Base-by-base conservation (phyloP, 495 filamentous ascomycete species). In the Aspergillus haitiensis region DNA sequence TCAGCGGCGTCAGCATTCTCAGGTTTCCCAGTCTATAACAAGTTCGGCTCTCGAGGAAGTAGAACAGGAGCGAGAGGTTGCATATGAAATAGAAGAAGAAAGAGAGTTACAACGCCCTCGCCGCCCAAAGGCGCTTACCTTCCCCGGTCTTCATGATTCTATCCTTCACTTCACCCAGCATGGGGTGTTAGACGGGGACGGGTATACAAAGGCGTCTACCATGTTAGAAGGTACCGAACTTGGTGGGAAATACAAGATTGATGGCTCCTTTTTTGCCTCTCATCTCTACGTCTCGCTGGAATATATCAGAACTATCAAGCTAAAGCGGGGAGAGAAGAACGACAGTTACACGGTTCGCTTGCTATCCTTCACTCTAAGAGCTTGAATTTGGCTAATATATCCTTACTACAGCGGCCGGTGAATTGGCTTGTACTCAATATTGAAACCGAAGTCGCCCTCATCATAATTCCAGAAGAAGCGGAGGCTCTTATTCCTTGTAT, bases 161-260 rank as follows among this genome's bases (percentile, higher is more conserved):
- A 72, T 84, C 9, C 31, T 56, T 2, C 16, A 46, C 2, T 84
- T 80, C 18, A 16, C 42, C 7, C 12, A 16, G 42, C 13, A 85
- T 83, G 83, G 8, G 86, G 82, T 55, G 86, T 87, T 84, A 61
- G 84, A 50, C 78, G 86, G 79, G 63, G 84, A 42, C 80, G 83
- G 63, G 2, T 37, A 53, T 18, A 13, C 56, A 2, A 67, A 67
- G 8, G 73, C 69, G 4, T 76, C 75, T 37, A 48, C 15, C 10
- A 69, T 70, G 35, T 36, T 83, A 7, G 34, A 63, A 21, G 27
- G 54, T 15, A 78, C 71, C 0, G 61, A 52, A 6, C 11, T 81
- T 2, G 74, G 78, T 10, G 13, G n/a, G 18, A 76, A 77, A 58
- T 68, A 78, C 57, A 59, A 50, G 0, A 63, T 76, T 9, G 42